These are phyloP conservation scores for Nakazawaea populi DNA, from an alignment of 805 yeast genomes.

Conservation along the genomic window DNA sequence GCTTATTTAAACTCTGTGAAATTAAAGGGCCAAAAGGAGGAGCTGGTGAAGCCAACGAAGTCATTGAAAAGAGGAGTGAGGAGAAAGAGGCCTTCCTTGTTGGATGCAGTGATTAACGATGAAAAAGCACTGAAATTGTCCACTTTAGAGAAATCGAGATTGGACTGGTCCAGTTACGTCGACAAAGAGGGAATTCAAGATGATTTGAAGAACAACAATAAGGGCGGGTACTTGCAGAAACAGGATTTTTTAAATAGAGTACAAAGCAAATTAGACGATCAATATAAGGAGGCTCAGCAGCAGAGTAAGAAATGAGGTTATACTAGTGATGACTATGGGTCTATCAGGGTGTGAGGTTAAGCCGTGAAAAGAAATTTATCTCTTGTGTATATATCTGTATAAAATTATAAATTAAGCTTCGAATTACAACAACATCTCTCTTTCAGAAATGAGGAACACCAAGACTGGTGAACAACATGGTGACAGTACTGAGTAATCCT, in stretches of 20 bases:
- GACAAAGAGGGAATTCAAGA: slow-evolving; percentile 80
- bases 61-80: slow-evolving; percentile 29
- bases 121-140: slow-evolving; percentile 75
- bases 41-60: slow-evolving; percentile 1
- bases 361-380: no score
- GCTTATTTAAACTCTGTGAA: slow-evolving; percentile 63
- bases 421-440: slow-evolving; percentile 26
- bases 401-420: no score
- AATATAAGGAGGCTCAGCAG: slow-evolving; percentile 35
- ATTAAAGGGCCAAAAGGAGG: slow-evolving; percentile 18
- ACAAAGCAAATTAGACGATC: slow-evolving; percentile 49
- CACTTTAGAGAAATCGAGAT: slow-evolving; percentile 84
- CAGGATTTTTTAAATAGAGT: slow-evolving; percentile 85
- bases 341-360: no score
- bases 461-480: slow-evolving; percentile 70
- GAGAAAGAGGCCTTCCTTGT: slow-evolving; percentile 65
- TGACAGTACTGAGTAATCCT: slow-evolving; percentile 79
- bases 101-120: slow-evolving; percentile 69
- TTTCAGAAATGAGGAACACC: slow-evolving; percentile 57
- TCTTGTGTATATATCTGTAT: no score
- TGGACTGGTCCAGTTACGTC: slow-evolving; percentile 94
- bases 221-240: slow-evolving; percentile 85
- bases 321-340: slow-evolving; percentile 33
- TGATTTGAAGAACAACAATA: slow-evolving; percentile 74
- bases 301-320: not conserved